Evolutionary conservation across 495 filamentous ascomycete species (phyloP).

Genomic region (Penicillium flavigenum): DNA sequence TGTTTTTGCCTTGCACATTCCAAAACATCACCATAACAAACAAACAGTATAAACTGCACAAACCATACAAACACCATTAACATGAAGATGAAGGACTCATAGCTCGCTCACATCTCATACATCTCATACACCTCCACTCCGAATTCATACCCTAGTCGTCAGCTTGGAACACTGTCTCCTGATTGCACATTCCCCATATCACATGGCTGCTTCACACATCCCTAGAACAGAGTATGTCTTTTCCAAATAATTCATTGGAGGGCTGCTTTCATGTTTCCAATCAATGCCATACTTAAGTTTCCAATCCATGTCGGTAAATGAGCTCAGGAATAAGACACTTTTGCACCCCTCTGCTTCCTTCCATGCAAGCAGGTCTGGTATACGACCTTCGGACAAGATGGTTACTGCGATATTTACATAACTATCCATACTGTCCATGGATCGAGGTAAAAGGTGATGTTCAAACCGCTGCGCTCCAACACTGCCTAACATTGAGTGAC

Average conservation of each 20-base stretch:
- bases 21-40: constrained; percentile 17
- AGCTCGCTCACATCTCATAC: constrained; percentile 7
- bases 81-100: not conserved
- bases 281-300: not conserved
- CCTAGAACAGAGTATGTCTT: not conserved
- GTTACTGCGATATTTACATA: not conserved
- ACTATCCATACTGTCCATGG: not conserved
- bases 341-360: not conserved
- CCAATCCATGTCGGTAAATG: not conserved
- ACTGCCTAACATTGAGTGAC: not conserved
- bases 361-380: too few relatives aligned
- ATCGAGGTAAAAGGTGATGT: not conserved
- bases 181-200: not conserved
- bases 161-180: not conserved
- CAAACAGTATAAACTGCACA: constrained; percentile 15
- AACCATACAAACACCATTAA: constrained; percentile 1
- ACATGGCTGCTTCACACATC: too few relatives aligned
- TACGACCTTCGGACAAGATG: not conserved
- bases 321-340: not conserved
- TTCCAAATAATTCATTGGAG: not conserved
- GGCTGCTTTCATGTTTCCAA: not conserved
- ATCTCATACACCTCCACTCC: not conserved
- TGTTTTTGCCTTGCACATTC: constrained; percentile 15
- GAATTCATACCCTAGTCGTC: not conserved
- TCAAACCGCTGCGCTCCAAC: not conserved